Evolutionary conservation across 176 grass and related monocot genomes (phyloP).

Genomic region (Canna indica): DNA sequence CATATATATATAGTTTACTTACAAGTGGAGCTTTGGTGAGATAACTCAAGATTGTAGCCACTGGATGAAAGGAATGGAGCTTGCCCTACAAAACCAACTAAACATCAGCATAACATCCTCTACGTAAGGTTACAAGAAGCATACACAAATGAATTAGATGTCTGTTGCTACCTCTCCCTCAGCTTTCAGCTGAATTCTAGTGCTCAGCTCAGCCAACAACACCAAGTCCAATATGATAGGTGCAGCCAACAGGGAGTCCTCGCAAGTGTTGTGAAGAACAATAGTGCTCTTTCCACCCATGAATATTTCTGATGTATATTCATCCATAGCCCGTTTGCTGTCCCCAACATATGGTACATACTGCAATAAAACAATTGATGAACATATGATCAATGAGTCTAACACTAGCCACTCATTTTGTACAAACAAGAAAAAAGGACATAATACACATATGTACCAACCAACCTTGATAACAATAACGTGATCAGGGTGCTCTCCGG

Average conservation of each 20-base stretch:
- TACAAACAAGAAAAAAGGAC: neutral
- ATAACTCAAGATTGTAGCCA: constrained; percentile 90
- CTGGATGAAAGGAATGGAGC: constrained; percentile 96
- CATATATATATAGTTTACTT: constrained; percentile 19
- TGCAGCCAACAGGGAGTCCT: constrained; percentile 85
- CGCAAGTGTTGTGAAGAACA: constrained; percentile 94
- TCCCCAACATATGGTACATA: constrained; percentile 93
- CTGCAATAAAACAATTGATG: constrained; percentile 16
- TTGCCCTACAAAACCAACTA: constrained; percentile 50
- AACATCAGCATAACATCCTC: neutral
- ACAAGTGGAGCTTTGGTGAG: constrained; percentile 96
- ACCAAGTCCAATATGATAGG: constrained; percentile 93
- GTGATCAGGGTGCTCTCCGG: constrained; percentile 87
- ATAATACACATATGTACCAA: neutral
- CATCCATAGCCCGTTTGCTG: constrained; percentile 98
- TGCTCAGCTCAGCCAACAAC: constrained; percentile 92
- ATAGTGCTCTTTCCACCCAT: constrained; percentile 91
- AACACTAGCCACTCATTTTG: constrained; percentile 6
- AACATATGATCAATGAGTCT: constrained; percentile 5
- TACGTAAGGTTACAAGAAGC: neutral
- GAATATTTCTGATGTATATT: constrained; percentile 98
- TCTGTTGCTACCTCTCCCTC: constrained; percentile 53
- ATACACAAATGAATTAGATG: neutral
- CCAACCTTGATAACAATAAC: constrained; percentile 94
- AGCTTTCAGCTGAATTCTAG: constrained; percentile 84